Percentiles rank a stretch among this genome's conserved stretches.
Conservation (phyloP, 331 rosid genomes). For the Arachis monticola region DNA sequence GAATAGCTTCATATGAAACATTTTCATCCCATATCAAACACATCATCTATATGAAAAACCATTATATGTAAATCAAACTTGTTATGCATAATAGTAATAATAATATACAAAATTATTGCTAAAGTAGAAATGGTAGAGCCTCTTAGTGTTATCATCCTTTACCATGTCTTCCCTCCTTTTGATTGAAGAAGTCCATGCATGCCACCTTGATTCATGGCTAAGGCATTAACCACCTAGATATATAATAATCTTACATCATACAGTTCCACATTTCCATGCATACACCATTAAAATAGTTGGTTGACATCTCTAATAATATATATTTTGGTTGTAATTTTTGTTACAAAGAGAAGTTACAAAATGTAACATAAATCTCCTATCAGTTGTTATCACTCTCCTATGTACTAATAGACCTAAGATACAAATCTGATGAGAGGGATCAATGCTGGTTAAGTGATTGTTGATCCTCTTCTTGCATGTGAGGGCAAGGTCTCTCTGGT, state of each 20-base stretch:
- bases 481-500: constrained; percentile 88
- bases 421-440: constrained; percentile 26
- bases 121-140: constrained; percentile 14
- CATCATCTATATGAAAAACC: background rate
- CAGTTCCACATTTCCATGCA: background rate
- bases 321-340: constrained; percentile 33
- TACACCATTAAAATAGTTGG: background rate
- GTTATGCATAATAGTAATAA: background rate
- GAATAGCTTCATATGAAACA: background rate
- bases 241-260: constrained; percentile 26
- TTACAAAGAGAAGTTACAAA: constrained; percentile 39
- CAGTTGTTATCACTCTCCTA: constrained; percentile 42
- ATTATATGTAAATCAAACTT: background rate
- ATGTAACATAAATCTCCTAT: constrained; percentile 52
- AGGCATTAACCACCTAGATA: background rate
- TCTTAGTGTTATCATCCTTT: constrained; percentile 25
- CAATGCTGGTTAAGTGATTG: constrained; percentile 55
- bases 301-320: background rate
- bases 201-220: constrained; percentile 18
- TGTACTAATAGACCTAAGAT: constrained; percentile 43
- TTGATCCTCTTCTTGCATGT: constrained; percentile 63
- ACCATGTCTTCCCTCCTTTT: constrained; percentile 8
- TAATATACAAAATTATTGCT: constrained; percentile 29
- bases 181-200: background rate
- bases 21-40: background rate